phyloP scores from a whole-genome alignment of 2,329 filamentous ascomycete genomes.

The Neonectria punicea region DNA sequence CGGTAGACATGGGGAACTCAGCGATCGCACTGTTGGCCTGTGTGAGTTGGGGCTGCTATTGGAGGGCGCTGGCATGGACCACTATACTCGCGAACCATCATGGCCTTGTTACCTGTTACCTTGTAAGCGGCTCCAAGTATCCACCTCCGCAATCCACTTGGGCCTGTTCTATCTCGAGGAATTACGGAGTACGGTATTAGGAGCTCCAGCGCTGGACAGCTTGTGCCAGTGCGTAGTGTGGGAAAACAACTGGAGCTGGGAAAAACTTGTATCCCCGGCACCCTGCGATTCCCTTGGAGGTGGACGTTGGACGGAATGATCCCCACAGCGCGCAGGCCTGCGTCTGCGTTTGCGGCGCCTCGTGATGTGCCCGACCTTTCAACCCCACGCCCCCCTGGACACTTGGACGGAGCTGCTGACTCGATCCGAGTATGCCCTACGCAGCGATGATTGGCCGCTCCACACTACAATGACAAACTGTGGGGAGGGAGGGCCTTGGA shows the following conservation, averaged over 20 bases:
- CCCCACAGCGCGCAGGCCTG: constrained; percentile 36
- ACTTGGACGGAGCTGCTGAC: constrained; percentile 28
- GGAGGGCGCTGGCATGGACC: constrained; percentile 31
- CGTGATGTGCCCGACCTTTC: constrained; percentile 40
- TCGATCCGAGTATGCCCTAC: constrained; percentile 31
- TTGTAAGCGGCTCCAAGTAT: constrained; percentile 20
- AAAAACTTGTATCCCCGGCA: constrained; percentile 12
- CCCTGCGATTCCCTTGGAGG: constrained; percentile 9
- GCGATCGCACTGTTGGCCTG: constrained; percentile 22
- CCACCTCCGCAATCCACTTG: constrained; percentile 32
- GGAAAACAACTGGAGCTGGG: constrained; percentile 16
- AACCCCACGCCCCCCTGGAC: constrained; percentile 26
- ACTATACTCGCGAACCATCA: constrained; percentile 31
- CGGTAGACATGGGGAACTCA: constrained; percentile 28
- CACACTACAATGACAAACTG: constrained; percentile 42
- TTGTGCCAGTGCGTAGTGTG: constrained; percentile 8
- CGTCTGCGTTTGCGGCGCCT: constrained; percentile 37
- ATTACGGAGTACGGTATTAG: neutral
- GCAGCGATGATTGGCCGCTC: constrained; percentile 40
- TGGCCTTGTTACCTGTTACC: constrained; percentile 22
- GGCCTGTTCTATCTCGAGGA: constrained; percentile 8
- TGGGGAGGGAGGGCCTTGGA: constrained; percentile 24
- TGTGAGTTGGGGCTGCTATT: constrained; percentile 27
- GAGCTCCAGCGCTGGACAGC: constrained; percentile 12
- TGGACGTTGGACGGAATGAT: constrained; percentile 20